Conservation (phyloP, 805 yeast species). For the Starmerella scarabaei region DNA sequence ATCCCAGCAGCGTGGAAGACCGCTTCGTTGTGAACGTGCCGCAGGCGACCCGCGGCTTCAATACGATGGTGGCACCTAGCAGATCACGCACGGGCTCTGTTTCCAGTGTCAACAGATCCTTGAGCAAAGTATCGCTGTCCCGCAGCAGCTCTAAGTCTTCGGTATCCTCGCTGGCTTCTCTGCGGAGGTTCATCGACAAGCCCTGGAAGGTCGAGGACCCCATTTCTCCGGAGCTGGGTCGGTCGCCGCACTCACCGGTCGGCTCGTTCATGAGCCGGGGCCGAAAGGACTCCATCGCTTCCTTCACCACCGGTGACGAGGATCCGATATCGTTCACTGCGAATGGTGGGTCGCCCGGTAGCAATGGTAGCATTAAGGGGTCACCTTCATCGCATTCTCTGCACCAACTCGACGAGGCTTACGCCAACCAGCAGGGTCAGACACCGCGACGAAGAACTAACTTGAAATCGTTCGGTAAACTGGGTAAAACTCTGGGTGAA, state of each 20-base stretch:
- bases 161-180: conserved; percentile 29
- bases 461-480: conserved; percentile 56
- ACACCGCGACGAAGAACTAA: conserved; percentile 4
- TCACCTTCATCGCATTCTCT: conserved; percentile 6
- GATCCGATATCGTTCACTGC: conserved; percentile 14
- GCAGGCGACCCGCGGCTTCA: not conserved
- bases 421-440: conserved; percentile 6
- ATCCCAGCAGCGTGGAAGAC: conserved; percentile 43
- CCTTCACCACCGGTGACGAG: conserved; percentile 22
- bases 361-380: not conserved
- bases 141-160: conserved; percentile 27
- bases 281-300: conserved; percentile 23
- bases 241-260: conserved; percentile 12
- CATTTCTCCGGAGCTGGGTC: conserved; percentile 11
- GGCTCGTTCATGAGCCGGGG: conserved; percentile 17
- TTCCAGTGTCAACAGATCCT: conserved; percentile 22
- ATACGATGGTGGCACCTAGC: not conserved
- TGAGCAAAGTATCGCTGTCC: conserved; percentile 16
- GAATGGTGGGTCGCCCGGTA: no score
- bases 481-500: conserved; percentile 79
- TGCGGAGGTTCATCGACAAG: conserved; percentile 37
- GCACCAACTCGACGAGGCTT: conserved; percentile 10
- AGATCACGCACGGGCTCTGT: not conserved
- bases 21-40: conserved; percentile 75
- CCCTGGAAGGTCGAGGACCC: conserved; percentile 25